Percentiles rank a stretch among this genome's conserved stretches.
These are phyloP conservation scores for Lippia alba DNA, from an alignment of 305 asterid species.

Conservation along the genomic window DNA sequence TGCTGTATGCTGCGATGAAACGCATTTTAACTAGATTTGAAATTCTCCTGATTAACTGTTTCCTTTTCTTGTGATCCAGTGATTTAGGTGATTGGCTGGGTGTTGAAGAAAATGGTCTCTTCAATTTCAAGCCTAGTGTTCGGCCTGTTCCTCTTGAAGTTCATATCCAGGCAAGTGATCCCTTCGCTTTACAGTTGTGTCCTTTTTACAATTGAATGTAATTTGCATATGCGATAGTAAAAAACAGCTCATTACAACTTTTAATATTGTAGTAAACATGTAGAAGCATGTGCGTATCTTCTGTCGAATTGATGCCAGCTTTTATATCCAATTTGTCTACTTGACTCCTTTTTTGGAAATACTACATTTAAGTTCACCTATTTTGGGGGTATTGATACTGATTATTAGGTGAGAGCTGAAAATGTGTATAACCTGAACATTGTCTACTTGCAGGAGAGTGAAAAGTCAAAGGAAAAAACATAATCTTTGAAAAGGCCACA, in stretches of 20 bases:
- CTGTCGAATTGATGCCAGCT: neutral
- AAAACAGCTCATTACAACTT: conserved; percentile 12
- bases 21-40: conserved; percentile 13
- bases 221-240: conserved; percentile 26
- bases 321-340: neutral
- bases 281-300: conserved; percentile 4
- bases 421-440: neutral
- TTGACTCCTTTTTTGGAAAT: conserved; percentile 1
- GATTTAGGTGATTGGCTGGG: conserved; percentile 99
- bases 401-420: conserved; percentile 5
- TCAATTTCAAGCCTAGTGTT: conserved; percentile 99
- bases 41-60: neutral
- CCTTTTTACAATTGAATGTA: conserved; percentile 25
- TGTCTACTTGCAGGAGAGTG: conserved; percentile 15
- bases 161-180: conserved; percentile 91
- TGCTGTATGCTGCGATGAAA: conserved; percentile 5
- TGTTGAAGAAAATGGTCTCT: conserved; percentile 90
- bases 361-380: neutral
- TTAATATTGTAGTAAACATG: conserved; percentile 7
- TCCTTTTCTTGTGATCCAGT: conserved; percentile 49
- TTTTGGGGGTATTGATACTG: neutral
- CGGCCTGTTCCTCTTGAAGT: conserved; percentile 99
- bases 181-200: conserved; percentile 24
- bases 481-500: neutral
- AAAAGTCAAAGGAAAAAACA: neutral